Base-by-base conservation (phyloP, 805 yeast species). In the Starmerella bombi region DNA sequence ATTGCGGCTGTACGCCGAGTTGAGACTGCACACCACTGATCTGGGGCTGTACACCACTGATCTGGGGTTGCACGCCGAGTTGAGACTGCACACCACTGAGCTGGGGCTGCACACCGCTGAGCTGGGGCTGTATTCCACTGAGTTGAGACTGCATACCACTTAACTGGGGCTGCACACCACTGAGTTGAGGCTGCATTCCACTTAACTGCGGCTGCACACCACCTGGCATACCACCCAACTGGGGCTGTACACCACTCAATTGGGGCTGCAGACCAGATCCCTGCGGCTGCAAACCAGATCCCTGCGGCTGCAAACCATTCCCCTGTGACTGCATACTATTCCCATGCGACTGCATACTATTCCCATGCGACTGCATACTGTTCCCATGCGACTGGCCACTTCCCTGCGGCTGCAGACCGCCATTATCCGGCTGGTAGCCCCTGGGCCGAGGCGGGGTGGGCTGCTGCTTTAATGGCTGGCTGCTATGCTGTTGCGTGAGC, bases 351-450 rank as follows among this genome's bases (percentile, higher is more conserved):
- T 27, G 38, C 33, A 34, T 10, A 15, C 29, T 16, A 15, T 22
- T 23, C 12, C 19, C 23, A n/a, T 37, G 40, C 17, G 23, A 14
- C 25, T 30, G 32, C 32, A 32, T 10, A 15, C 36, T 17, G 10
- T 22, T 29, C 14, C 40, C 40, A 4, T 19, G 28, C 25, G 19
- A 6, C 14, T 20, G 29, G 31, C 41, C 44, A 25, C 40, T 28
- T 25, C 32, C 35, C 32, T 41, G 43, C 8, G 40, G 21, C 37
- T 38, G 48, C 16, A 44, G 15, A 19, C 39, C 41, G 38, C 29
- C 37, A 25, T 15, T 3, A 14, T 32, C 28, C n/a, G 36, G 34
- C 9, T 17, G 23, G 10, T 29, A 27, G 15, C 32, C 27, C 16
- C 38, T 4, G 18, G 29, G 30, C 28, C 30, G 7, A 5, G 38